Percentiles rank a stretch among this genome's conserved stretches.
Conservation (phyloP, 2,329 filamentous ascomycete genomes). For the Domatiomyces catenatus region DNA sequence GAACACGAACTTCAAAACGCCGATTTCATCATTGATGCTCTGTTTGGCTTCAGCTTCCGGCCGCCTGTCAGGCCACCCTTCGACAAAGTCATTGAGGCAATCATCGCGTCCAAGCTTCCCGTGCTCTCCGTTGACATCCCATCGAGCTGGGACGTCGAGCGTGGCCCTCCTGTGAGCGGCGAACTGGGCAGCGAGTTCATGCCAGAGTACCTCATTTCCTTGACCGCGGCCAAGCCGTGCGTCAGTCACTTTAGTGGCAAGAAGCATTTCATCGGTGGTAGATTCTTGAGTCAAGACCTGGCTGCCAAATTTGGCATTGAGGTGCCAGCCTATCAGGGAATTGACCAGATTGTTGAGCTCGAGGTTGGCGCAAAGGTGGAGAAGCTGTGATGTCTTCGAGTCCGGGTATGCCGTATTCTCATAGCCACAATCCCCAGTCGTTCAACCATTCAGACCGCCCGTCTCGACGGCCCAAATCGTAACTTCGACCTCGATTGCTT, state of each 20-base stretch:
- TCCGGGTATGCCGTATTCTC: no score
- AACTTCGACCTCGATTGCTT: not conserved
- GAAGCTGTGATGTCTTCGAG: constrained; percentile 9
- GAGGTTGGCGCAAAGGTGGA: constrained; percentile 14
- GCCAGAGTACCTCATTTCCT: constrained; percentile 64
- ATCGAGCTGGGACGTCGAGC: constrained; percentile 85
- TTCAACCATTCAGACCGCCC: not conserved
- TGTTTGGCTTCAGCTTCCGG: constrained; percentile 91
- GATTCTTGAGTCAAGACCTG: constrained; percentile 66
- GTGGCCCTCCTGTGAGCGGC: constrained; percentile 62
- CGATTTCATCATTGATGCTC: constrained; percentile 78
- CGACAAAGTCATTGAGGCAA: constrained; percentile 58
- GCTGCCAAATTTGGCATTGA: constrained; percentile 77
- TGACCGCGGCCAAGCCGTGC: constrained; percentile 87
- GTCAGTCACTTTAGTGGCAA: constrained; percentile 63
- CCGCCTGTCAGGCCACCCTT: constrained; percentile 91
- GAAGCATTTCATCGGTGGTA: constrained; percentile 79
- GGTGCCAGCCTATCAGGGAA: constrained; percentile 64
- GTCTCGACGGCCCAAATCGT: not conserved
- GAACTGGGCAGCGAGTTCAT: constrained; percentile 60
- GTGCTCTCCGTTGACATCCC: constrained; percentile 86
- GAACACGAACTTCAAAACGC: constrained; percentile 46
- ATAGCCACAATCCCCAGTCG: not conserved
- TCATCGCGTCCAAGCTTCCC: constrained; percentile 55
- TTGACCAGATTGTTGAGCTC: constrained; percentile 74